Evolutionary conservation across 106 monocot species (phyloP).

Genomic region (Amphibolis antarctica): DNA sequence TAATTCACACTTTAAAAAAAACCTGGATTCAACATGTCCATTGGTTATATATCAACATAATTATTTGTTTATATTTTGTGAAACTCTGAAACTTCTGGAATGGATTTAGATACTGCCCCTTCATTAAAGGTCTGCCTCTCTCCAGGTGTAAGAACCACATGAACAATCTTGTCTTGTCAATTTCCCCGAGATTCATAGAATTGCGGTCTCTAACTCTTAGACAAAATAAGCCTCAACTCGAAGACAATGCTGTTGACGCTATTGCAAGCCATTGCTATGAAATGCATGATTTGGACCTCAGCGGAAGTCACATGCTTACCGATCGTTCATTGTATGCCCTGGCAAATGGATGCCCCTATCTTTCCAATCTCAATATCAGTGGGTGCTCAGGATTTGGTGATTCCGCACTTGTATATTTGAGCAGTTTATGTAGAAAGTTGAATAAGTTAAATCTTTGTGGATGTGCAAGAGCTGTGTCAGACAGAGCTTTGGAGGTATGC

Average conservation of each 20-base stretch:
- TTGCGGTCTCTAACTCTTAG: slow-evolving; percentile 55
- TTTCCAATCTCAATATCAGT: slow-evolving; percentile 78
- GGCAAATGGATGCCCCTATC: slow-evolving; percentile 64
- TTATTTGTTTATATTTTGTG: no score
- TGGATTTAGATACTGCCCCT: background rate
- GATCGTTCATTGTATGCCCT: slow-evolving; percentile 74
- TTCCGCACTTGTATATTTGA: slow-evolving; percentile 52
- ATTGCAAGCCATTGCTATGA: slow-evolving; percentile 76
- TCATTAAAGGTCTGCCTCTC: background rate
- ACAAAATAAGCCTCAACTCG: slow-evolving; percentile 69
- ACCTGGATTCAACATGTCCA: no score
- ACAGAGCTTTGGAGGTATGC: slow-evolving; percentile 74
- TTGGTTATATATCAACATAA: no score
- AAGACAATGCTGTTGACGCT: slow-evolving; percentile 62
- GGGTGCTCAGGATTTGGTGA: slow-evolving; percentile 82
- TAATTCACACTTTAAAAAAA: no score
- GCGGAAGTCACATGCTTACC: slow-evolving; percentile 61
- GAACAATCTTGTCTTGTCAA: slow-evolving; percentile 74
- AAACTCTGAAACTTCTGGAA: background rate
- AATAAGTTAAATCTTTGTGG: slow-evolving; percentile 88
- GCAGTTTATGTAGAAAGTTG: slow-evolving; percentile 45
- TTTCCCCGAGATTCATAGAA: slow-evolving; percentile 77
- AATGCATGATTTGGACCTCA: slow-evolving; percentile 80
- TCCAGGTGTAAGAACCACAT: slow-evolving; percentile 84
- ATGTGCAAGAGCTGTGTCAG: slow-evolving; percentile 65